These are phyloP conservation scores for Saraca asoca DNA, from an alignment of 331 rosid species.

Conservation along the genomic window DNA sequence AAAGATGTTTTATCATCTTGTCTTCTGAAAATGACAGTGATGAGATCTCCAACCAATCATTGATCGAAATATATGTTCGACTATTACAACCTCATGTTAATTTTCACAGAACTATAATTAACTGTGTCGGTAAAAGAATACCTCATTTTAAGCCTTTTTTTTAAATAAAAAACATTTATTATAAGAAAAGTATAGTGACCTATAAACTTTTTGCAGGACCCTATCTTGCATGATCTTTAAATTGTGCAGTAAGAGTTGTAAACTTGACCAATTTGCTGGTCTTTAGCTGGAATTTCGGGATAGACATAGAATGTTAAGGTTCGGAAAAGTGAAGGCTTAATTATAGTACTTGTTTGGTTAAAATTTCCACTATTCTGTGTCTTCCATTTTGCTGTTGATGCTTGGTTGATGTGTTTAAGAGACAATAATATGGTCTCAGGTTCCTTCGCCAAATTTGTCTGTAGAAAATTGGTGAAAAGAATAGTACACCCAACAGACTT, in stretches of 20 bases:
- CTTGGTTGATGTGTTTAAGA: background rate
- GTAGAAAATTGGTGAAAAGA: constrained; percentile 28
- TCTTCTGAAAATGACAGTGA: constrained; percentile 17
- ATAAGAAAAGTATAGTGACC: too few species aligned
- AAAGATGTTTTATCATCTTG: constrained; percentile 33
- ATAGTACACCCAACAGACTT: constrained; percentile 14
- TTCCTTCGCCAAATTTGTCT: constrained; percentile 14
- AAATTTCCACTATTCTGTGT: constrained; percentile 20
- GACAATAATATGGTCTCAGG: background rate
- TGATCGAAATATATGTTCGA: background rate
- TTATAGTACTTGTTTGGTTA: constrained; percentile 14
- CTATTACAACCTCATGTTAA: background rate
- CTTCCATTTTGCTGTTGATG: constrained; percentile 18
- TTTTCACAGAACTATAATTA: background rate
- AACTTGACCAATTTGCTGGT: constrained; percentile 6
- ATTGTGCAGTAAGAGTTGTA: background rate
- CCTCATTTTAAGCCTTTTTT: too few species aligned
- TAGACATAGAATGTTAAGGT: background rate
- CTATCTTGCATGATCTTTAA: constrained; percentile 5
- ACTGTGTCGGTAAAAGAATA: too few species aligned
- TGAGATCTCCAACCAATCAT: constrained; percentile 23
- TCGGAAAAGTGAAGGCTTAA: constrained; percentile 15
- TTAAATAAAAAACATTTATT: too few species aligned
- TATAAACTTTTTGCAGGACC: too few species aligned
- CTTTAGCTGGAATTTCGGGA: background rate